Percentiles rank a stretch among this genome's conserved stretches.
Evolutionary conservation across 768 basidiomycete species (phyloP).

Genomic region (Sarcodon aspratus): DNA sequence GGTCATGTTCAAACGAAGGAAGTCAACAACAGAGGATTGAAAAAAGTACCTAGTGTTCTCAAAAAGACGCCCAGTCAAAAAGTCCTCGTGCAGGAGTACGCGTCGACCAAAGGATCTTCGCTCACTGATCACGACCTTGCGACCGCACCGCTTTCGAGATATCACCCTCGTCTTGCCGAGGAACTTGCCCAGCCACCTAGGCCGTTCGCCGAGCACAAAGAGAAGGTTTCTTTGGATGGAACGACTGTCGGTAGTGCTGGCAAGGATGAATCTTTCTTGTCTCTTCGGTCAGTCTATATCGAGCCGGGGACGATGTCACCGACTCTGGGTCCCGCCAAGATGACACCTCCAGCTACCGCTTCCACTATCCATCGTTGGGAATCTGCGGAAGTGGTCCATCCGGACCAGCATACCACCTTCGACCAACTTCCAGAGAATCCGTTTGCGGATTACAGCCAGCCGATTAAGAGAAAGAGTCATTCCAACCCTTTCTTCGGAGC

Average conservation of each 20-base stretch:
- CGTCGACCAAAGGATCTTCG: slow-evolving; percentile 36
- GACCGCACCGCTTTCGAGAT: slow-evolving; percentile 35
- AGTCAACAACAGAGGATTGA: background rate
- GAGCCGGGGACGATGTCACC: slow-evolving; percentile 38
- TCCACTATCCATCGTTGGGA: slow-evolving; percentile 55
- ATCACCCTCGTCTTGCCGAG: slow-evolving; percentile 38
- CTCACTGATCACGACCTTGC: slow-evolving; percentile 20
- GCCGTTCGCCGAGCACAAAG: slow-evolving; percentile 30
- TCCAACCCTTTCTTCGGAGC: slow-evolving; percentile 34
- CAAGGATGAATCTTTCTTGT: slow-evolving; percentile 35
- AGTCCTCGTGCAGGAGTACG: slow-evolving; percentile 39
- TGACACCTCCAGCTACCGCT: slow-evolving; percentile 45
- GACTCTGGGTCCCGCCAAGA: slow-evolving; percentile 37
- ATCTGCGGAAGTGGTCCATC: slow-evolving; percentile 51
- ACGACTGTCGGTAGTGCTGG: slow-evolving; percentile 20
- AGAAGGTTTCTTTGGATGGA: slow-evolving; percentile 38
- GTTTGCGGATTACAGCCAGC: slow-evolving; percentile 14
- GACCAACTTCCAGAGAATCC: slow-evolving; percentile 22
- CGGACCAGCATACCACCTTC: slow-evolving; percentile 18
- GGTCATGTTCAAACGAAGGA: slow-evolving; percentile 8
- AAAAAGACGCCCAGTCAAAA: slow-evolving; percentile 27
- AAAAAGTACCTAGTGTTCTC: slow-evolving; percentile 24
- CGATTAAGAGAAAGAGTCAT: slow-evolving; percentile 23
- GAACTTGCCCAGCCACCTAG: slow-evolving; percentile 36
- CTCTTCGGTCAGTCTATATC: slow-evolving; percentile 29